A percentile compares a stretch with the other conserved stretches of the same genome.
Conservation (phyloP, 108 stramenopile genomes). For the Nitzschia sp. region DNA sequence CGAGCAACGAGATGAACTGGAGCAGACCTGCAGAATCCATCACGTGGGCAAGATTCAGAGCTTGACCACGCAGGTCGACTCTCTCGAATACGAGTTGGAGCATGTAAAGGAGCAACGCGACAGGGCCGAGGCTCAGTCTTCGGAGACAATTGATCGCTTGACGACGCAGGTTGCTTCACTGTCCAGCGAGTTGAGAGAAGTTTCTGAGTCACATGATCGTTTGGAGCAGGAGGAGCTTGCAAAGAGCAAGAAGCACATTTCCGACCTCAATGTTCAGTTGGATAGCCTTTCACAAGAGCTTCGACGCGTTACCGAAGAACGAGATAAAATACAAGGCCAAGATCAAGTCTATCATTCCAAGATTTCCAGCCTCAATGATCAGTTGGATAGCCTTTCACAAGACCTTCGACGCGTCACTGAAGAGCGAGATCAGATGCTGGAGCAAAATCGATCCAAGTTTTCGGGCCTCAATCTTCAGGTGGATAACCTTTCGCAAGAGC, state of each 20-base stretch:
- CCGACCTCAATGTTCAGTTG: constrained; percentile 2
- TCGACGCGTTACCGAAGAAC: background rate
- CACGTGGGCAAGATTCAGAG: background rate
- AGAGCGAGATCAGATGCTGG: too few species aligned
- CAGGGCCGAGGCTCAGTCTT: constrained; percentile 9
- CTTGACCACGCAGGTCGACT: background rate
- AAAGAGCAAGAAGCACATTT: background rate
- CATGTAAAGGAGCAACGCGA: constrained; percentile 16
- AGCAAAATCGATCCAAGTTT: too few species aligned
- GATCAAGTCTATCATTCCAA: background rate
- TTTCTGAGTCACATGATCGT: background rate
- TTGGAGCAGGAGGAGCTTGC: background rate
- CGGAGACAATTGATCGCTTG: background rate
- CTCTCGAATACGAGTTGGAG: constrained; percentile 26
- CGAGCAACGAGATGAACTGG: constrained; percentile 13
- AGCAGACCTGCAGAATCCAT: constrained; percentile 9
- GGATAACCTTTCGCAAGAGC: background rate
- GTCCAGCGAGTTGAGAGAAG: background rate
- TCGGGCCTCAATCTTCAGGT: constrained; percentile 1
- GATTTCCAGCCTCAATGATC: background rate
- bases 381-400: constrained; percentile 3
- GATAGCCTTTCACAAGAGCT: background rate
- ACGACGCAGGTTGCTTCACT: background rate
- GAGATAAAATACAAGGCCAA: constrained; percentile 16
- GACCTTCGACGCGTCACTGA: background rate